Evolutionary conservation across 1,284 basidiomycete species (phyloP), one percentile per base, ranked within the genome.

Genomic region (Hemileia vastatrix): DNA sequence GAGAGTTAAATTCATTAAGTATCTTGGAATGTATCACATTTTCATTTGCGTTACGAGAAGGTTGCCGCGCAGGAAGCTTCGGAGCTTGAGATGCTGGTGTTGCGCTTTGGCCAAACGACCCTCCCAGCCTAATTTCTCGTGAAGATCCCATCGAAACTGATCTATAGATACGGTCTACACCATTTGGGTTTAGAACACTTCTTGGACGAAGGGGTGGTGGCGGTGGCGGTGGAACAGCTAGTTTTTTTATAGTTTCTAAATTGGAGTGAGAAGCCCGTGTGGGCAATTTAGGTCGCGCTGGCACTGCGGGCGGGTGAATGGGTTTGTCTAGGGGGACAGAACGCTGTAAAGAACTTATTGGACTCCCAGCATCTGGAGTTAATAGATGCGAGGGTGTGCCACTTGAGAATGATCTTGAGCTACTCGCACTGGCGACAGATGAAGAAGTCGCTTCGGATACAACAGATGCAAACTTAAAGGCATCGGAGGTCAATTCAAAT

Each of bases 241-340:
- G n/a, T n/a, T n/a, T n/a, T n/a, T n/a, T n/a, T n/a, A n/a, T n/a
- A n/a, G n/a, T 60, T 52, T 32, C 27, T 19, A 3, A 43, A 27
- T 9, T 21, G 54, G 36, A 31, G 13, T 23, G 54, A 43, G 13
- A 19, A 19, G 11, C n/a, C n/a, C n/a, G 33, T n/a, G 36, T 19
- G 33, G 5, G 15, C 19, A 43, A 24, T 27, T 19, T 36, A 23
- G 57, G 57, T 53, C 57, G 49, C 6, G 57, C 57, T 8, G 57
- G 57, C 15, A 60, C 53, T 23, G 57, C 57, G 6, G 57, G 57
- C 32, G 57, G 57, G 21, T 43, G 32, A 40, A 27, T 45, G 57
- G 19, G 13, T 49, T 33, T 6, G 57, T 49, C 6, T 23, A 27
- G 24, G 56, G 33, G 18, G 44, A 43, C n/a, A n/a, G n/a, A n/a